Base-by-base conservation (phyloP, 169 alveolate genomes). In the Cyclospora cayetanensis region DNA sequence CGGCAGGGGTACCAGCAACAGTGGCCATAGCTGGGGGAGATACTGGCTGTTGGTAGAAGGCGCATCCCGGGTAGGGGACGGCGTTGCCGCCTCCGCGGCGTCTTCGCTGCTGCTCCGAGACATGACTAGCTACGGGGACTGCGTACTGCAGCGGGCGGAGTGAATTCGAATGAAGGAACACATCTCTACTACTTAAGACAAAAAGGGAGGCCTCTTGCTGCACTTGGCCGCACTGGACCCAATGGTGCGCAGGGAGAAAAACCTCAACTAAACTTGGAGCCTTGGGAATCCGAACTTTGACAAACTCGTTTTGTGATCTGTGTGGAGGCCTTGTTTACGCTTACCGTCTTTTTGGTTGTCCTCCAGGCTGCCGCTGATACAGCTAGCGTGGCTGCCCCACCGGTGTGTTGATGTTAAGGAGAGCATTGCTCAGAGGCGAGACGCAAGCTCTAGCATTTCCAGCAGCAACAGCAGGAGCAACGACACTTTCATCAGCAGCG, bases 61-160 rank as follows among this genome's bases (percentile, higher is more conserved):
- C 25, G 82, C 82, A 29, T 68, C 82, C 52, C 35, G 82, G 82
- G 82, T 68, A 27, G 82, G 82, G 27, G 82, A 50, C 35, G 82
- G 82, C 27, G 82, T 68, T 68, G 46, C 46, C 27, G 82, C 35
- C 5, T 41, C 39, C 5, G 27, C 82, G 27, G 52, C 35, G 52
- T 68, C 82, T 7, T 29, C 27, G 7, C 39, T 68, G 82, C 82
- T 68, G 82, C 82, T 68, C 52, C 82, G 35, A 25, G 52, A 68
- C 25, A 9, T 68, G 29, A 50, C 82, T 2, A 31, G 82, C 82
- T 68, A 50, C 52, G 82, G 52, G 35, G 82, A 68, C 52, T 31
- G 29, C 20, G 82, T 50, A 7, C 25, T 68, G 52, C 82, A 68
- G 52, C 82, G 35, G 82, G 82, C 52, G 11, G 82, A 68, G 35